Base-by-base conservation (phyloP, 2,329 filamentous ascomycete genomes). In the Cercospora canescens region DNA sequence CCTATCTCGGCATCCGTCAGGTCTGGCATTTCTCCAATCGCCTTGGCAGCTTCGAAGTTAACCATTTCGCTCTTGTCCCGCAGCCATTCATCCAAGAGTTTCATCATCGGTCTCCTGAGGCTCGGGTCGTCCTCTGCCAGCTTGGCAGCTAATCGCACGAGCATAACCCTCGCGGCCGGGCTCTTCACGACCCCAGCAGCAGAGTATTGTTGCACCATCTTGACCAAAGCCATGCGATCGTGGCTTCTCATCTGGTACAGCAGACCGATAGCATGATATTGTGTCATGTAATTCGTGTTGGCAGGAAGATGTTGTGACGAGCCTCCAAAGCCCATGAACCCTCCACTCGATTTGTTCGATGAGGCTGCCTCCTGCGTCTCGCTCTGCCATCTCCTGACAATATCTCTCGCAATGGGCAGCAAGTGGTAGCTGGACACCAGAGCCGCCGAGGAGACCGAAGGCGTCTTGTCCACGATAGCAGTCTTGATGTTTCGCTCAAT, bases 121-220 rank as follows among this genome's bases (percentile, higher is more conserved):
- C 92, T 90, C 41, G 88, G 86, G 75, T 99, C 95, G 77, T 99
- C 95, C 78, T 97, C 93, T 34, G 94, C 94, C 69, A 99, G 85
- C 83, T 97, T 95, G 48, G 94, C 92, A 35, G 95, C 95, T 70
- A 99, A 83, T 72, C 95, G 88, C 63, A 99, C 95, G 30, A 99
- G 86, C 87, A 99, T 90, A 59, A 99, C 88, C 65, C 94, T 90
- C 35, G 94, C 95, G 67, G 94, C 92, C 21, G 95, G 93, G 80
- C 92, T 97, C 88, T 97, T 98, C 69, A 98, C 90, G 11, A 93
- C 93, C 65, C 95, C 95, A 16, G 93, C 88, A 61, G 90, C 90
- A 60, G 93, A 93, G 78, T 97, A 98, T 80, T 99, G 95, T 83
- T 99, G 95, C n/a, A 99, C 94, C 95, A 99, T 98, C 87, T 99